A percentile compares a stretch with the other conserved stretches of the same genome.
These are phyloP conservation scores for Sclerotinia minor DNA, from an alignment of 2,329 filamentous ascomycete species.

Conservation along the genomic window DNA sequence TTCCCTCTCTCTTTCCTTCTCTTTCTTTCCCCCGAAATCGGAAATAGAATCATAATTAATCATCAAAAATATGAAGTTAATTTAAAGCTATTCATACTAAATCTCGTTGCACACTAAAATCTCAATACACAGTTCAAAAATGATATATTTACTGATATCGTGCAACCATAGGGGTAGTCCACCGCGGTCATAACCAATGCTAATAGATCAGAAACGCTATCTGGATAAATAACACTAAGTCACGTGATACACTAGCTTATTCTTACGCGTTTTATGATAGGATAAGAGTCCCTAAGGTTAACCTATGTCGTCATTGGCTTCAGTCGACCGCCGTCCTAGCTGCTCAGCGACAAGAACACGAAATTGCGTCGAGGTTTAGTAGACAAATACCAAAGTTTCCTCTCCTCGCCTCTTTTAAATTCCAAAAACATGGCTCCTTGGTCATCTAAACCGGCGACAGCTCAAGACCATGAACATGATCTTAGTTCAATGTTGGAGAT, in stretches of 20 bases:
- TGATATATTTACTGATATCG: no score
- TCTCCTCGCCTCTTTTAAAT: background rate
- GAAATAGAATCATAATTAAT: no score
- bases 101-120: no score
- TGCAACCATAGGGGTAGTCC: no score
- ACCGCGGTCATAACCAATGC: no score
- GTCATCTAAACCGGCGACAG: constrained; percentile 7
- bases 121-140: no score
- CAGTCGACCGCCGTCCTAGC: background rate
- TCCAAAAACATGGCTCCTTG: constrained; percentile 32
- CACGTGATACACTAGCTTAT: background rate
- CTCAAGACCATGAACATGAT: constrained; percentile 35
- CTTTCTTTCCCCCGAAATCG: no score
- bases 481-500: constrained; percentile 38
- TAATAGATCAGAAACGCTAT: no score
- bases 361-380: background rate
- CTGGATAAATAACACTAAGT: background rate
- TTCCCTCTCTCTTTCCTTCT: no score
- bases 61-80: no score
- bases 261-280: constrained; percentile 3
- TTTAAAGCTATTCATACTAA: no score
- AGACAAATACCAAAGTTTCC: background rate
- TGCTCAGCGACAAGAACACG: background rate
- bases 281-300: constrained; percentile 13
- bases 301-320: constrained; percentile 22